Percentiles rank a stretch among this genome's conserved stretches.
These are phyloP conservation scores for Saprolegnia diclina DNA, from an alignment of 352 stramenopile genomes.

Conservation along the genomic window DNA sequence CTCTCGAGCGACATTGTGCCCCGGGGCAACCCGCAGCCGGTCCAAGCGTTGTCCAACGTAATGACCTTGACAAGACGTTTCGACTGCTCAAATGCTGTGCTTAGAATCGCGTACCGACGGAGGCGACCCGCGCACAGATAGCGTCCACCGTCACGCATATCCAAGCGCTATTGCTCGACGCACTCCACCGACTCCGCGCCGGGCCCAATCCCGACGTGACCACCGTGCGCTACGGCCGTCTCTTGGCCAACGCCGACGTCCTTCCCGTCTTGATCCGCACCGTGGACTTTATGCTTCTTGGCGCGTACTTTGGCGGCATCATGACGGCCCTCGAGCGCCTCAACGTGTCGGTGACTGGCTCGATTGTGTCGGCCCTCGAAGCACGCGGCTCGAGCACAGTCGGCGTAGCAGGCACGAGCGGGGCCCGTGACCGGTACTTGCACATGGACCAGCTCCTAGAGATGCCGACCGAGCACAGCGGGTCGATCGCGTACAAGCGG, in stretches of 20 bases:
- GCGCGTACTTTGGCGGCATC: neutral
- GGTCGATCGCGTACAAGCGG: conserved; percentile 11
- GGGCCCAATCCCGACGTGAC: neutral
- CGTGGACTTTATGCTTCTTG: conserved; percentile 15
- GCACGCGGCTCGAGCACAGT: neutral
- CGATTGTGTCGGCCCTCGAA: neutral
- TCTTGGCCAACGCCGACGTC: conserved; percentile 1
- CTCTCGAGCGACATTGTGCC: neutral
- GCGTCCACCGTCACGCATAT: neutral
- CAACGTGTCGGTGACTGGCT: neutral
- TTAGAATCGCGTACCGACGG: neutral
- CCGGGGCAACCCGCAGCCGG: neutral
- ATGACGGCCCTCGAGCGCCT: neutral
- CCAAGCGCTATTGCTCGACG: neutral
- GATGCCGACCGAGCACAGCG: conserved; percentile 1
- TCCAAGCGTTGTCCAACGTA: neutral
- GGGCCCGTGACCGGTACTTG: neutral
- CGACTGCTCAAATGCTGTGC: neutral
- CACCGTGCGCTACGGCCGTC: neutral
- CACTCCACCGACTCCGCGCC: neutral
- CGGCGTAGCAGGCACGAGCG: neutral
- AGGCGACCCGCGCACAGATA: neutral
- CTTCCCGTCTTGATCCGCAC: conserved; percentile 5
- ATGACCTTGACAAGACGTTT: neutral
- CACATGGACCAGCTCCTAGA: conserved; percentile 1